A percentile compares a stretch with the other conserved stretches of the same genome.
phyloP scores from a whole-genome alignment of 257 asterid species.

The Phtheirospermum japonicum region DNA sequence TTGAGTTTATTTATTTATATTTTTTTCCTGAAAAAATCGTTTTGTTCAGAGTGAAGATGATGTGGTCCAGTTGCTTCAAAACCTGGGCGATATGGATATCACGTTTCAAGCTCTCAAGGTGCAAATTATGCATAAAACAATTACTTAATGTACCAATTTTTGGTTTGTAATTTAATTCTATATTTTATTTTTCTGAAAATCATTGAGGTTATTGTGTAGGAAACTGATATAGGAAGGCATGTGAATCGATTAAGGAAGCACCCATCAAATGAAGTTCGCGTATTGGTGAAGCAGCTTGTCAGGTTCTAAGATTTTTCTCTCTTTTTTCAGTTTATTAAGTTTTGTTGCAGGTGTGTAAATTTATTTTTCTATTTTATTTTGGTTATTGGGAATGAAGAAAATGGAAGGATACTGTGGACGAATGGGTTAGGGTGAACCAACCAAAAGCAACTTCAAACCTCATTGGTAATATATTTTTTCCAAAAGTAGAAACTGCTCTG shows the following conservation, averaged over 20 bases:
- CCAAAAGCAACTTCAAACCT: conserved; percentile 44
- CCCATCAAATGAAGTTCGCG: conserved; percentile 55
- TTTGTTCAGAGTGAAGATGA: conserved; percentile 48
- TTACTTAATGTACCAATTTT: not conserved
- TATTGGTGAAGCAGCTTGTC: conserved; percentile 65
- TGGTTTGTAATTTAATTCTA: not conserved
- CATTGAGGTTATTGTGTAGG: conserved; percentile 37
- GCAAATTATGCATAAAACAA: not conserved
- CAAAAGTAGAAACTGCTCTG: no score
- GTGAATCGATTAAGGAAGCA: conserved; percentile 63
- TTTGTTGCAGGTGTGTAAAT: not conserved
- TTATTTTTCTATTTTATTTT: not conserved
- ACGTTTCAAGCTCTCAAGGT: conserved; percentile 65
- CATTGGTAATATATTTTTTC: conserved; percentile 36
- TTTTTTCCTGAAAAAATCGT: not conserved
- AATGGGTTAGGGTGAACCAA: conserved; percentile 60
- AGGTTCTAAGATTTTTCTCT: conserved; percentile 36
- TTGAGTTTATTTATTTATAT: not conserved
- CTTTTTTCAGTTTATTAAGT: not conserved
- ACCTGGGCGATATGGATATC: conserved; percentile 68
- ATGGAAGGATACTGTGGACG: conserved; percentile 76
- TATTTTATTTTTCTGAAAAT: not conserved
- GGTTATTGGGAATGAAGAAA: conserved; percentile 40
- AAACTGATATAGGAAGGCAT: conserved; percentile 69
- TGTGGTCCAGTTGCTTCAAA: conserved; percentile 56